Conservation (phyloP, 176 grass and related monocot genomes). For the Carex kokanica region DNA sequence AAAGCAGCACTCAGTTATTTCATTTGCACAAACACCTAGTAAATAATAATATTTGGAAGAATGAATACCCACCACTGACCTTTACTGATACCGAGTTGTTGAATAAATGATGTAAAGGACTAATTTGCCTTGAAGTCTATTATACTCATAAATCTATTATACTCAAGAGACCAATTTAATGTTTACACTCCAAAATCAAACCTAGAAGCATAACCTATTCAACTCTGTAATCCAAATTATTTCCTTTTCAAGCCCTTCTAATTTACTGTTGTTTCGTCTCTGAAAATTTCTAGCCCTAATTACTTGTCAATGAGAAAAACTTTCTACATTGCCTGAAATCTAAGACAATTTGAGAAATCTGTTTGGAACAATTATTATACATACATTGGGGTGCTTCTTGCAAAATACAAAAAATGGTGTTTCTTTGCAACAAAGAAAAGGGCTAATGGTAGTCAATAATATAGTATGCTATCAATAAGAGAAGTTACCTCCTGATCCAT, state of each 20-base stretch:
- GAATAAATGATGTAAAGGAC: constrained; percentile 19
- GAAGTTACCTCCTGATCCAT: constrained; percentile 86
- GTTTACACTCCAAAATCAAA: background rate
- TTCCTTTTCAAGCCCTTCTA: background rate
- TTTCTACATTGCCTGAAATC: constrained; percentile 9
- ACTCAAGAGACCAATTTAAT: background rate
- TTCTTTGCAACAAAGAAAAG: background rate
- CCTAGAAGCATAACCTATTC: background rate
- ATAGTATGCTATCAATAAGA: background rate
- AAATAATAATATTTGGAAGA: background rate
- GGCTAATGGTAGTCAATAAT: background rate
- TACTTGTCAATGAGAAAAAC: background rate
- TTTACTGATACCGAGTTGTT: background rate
- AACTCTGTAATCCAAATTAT: background rate
- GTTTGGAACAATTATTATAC: constrained; percentile 9
- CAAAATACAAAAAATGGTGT: background rate
- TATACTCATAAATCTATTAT: constrained; percentile 12
- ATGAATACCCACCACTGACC: background rate
- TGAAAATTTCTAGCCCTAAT: background rate
- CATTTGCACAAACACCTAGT: constrained; percentile 20
- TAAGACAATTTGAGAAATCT: background rate
- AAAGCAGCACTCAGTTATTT: background rate
- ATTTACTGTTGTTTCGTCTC: background rate
- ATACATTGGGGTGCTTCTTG: background rate
- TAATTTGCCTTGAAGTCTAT: background rate